Base-by-base conservation (phyloP, 331 rosid genomes). In the Pyrus hybrid region DNA sequence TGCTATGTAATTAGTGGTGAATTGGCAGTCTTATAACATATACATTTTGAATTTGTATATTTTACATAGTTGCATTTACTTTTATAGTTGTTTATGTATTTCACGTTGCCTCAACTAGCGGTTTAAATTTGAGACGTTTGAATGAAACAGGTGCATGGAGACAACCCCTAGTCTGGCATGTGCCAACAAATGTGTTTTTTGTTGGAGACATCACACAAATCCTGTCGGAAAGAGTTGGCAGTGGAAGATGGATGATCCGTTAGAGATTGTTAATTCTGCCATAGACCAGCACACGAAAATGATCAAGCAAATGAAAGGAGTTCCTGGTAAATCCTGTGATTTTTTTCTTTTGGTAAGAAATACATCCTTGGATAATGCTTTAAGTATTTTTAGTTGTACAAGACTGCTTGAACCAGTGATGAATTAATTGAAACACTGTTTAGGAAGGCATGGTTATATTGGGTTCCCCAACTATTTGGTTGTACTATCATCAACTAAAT, bases 241-340 rank as follows among this genome's bases (percentile, higher is more conserved):
- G 83, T 94, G 99, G 99, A 73, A 90, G 92, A 95, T 95, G 97
- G 99, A 95, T 68, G 97, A 89, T 83, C 97, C 99, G 21, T 25
- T 90, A 76, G 87, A 84, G 79, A 92, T 92, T 62, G 96, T 95
- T 82, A 90, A 95, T 71, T 78, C 97, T 67, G 97, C 99, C 67
- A 70, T 92, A 74, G 87, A 90, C 33, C 90, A 83, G 72, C 99
- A 95, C 77, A 79, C 68, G 45, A 90, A 92, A 81, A 95, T 95
- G 99, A 90, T 95, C 75, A 92, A 95, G 79, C 97, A 95, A 82
- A 92, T 95, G 97, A 95, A 92, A 88, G 99, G 97, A 85, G 99
- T 92, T 80, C 97, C 99, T 32, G 99, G 99, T 94, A 88, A 81
- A 23, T 75, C 57, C 37, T 62, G 4, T 49, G 20, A 58, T 68